Conservation (phyloP, 2,329 filamentous ascomycete species). For the Thermoascus crustaceus region DNA sequence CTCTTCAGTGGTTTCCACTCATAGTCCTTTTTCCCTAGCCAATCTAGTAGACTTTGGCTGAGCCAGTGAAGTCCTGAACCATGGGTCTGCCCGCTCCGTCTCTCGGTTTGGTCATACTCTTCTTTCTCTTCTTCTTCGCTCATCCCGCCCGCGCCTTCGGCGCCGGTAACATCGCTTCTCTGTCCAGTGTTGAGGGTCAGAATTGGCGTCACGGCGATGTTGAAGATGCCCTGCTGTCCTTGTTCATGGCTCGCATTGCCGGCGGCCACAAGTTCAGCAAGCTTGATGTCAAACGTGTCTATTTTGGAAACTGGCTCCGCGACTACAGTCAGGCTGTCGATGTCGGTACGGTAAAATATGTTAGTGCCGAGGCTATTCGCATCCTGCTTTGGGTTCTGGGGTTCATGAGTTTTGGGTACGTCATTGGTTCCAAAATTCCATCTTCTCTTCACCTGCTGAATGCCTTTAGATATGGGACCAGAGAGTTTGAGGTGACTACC, state of each 20-base stretch:
- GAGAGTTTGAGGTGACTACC: constrained; percentile 76
- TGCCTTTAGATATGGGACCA: constrained; percentile 49
- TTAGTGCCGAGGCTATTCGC: constrained; percentile 83
- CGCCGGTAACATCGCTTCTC: constrained; percentile 77
- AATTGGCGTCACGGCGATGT: constrained; percentile 92
- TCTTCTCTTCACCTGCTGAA: constrained; percentile 3
- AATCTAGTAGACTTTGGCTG: too few species aligned
- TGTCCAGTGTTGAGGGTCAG: constrained; percentile 72
- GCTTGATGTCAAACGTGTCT: constrained; percentile 78
- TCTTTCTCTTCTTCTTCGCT: constrained; percentile 58
- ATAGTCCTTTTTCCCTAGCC: too few species aligned
- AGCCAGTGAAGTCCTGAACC: too few species aligned
- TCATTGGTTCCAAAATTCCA: not conserved
- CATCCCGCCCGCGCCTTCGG: constrained; percentile 69
- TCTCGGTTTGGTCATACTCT: constrained; percentile 33
- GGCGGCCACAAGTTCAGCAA: constrained; percentile 80
- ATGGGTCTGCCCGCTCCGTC: constrained; percentile 20
- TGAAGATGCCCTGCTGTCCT: constrained; percentile 74
- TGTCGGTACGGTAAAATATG: constrained; percentile 82
- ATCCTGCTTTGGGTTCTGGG: constrained; percentile 82
- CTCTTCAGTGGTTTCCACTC: too few species aligned
- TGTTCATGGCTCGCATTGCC: constrained; percentile 56
- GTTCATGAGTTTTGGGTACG: constrained; percentile 77
- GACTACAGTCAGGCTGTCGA: constrained; percentile 95
- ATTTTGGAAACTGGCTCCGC: constrained; percentile 92